Conservation (phyloP, 768 basidiomycete genomes). For the Agrocybe pediades region DNA sequence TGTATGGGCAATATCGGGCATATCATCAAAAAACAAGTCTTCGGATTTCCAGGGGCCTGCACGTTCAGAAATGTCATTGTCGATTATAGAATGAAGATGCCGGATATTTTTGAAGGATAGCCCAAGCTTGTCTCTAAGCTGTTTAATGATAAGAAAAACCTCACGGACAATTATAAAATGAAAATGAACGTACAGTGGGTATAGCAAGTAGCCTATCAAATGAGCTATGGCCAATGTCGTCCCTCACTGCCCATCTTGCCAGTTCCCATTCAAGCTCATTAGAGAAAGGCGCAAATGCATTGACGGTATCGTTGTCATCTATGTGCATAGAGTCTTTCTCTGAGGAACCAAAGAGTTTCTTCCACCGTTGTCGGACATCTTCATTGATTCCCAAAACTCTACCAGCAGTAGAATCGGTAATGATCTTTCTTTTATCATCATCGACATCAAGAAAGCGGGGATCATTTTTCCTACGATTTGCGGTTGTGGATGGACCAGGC, state of each 20-base stretch:
- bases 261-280: slow-evolving; percentile 21
- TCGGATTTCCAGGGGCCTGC: slow-evolving; percentile 20
- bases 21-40: slow-evolving; percentile 19
- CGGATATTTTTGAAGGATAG: slow-evolving; percentile 22
- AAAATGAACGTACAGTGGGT: neutral
- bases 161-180: neutral
- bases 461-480: neutral
- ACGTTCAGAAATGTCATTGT: slow-evolving; percentile 17
- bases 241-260: slow-evolving; percentile 24
- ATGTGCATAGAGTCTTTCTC: neutral
- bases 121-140: slow-evolving; percentile 24
- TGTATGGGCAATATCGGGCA: slow-evolving; percentile 13
- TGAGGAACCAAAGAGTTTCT: neutral
- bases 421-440: too few relatives aligned
- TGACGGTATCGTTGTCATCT: neutral
- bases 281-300: neutral
- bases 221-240: slow-evolving; percentile 22
- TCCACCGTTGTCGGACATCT: neutral
- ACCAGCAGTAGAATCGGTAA: neutral
- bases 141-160: neutral
- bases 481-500: neutral
- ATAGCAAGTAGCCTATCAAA: slow-evolving; percentile 20
- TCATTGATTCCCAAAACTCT: neutral
- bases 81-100: slow-evolving; percentile 20
- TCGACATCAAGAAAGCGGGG: too few relatives aligned